Base-by-base conservation (phyloP, 164 flowering plant species). In the Sedum album region DNA sequence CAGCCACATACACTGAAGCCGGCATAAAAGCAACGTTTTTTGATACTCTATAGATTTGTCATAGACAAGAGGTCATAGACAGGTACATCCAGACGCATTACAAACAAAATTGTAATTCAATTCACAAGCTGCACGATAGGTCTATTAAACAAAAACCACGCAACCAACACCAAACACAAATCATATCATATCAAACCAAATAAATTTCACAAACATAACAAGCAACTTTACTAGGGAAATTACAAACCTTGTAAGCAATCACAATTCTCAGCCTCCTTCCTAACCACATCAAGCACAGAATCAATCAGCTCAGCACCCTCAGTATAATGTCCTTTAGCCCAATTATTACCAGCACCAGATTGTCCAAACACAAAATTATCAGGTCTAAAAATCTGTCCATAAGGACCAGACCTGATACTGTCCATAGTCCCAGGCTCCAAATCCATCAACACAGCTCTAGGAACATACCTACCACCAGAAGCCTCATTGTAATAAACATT, bases 361-460 rank as follows among this genome's bases (percentile, higher is more conserved):
- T 84, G 87, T 0, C 87, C 87, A 41, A 82, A 82, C 20, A 84
- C 87, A 73, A 84, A 84, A 70, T 84, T 84, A 63, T 84, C 87
- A 31, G 87, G 87, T 15, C 88, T 66, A 66, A 84, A 84, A 73
- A 84, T 82, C 79, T 84, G 82, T 0, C 88, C 88, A 13, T 68
- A 80, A 9, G 86, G 89, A 0, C 86, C 86, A 55, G 88, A 78
- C 78, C 86, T 74, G 78, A 85, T 85, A 66, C 84, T 77, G 21
- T 85, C 89, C 89, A 85, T 85, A 49, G 89, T 83, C 1, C 89
- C 86, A 0, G 89, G 89, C 69, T 85, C 89, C 14, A 85, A 84
- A 80, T 85, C 89, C 89, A 85, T 83, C 68, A 85, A 84, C 13
- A 85, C 85, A 11, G 88, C 86, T 25, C 88, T 60, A 4, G 88